A percentile compares a stretch with the other conserved stretches of the same genome.
phyloP scores from a whole-genome alignment of 2,329 filamentous ascomycete genomes.

The Sphaceloma murrayae region DNA sequence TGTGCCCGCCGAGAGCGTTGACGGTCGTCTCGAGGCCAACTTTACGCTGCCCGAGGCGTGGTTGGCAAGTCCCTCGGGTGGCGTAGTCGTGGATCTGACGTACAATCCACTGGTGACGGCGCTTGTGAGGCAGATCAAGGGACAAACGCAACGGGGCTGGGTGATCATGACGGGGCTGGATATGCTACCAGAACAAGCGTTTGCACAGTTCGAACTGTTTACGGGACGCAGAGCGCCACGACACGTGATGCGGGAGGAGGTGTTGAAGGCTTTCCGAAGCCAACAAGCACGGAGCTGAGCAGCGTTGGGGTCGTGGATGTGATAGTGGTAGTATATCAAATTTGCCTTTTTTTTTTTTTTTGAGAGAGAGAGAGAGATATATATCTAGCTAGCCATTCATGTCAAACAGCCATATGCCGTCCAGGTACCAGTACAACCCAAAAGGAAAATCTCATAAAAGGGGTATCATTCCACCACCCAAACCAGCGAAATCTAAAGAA shows the following conservation, averaged over 20 bases:
- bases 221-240: slow-evolving; percentile 64
- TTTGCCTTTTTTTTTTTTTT: no score
- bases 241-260: slow-evolving; percentile 59
- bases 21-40: slow-evolving; percentile 54
- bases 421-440: no score
- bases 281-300: background rate
- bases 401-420: no score
- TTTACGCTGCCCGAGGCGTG: slow-evolving; percentile 61
- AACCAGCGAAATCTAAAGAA: slow-evolving; percentile 6
- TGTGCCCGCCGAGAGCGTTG: slow-evolving; percentile 61
- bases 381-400: no score
- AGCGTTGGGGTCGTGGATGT: no score
- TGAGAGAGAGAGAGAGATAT: no score
- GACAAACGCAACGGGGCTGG: slow-evolving; percentile 54
- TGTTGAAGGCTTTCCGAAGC: slow-evolving; percentile 30
- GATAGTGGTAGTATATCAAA: no score
- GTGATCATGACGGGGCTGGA: slow-evolving; percentile 68
- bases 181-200: slow-evolving; percentile 66
- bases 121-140: slow-evolving; percentile 57
- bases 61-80: slow-evolving; percentile 63
- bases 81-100: slow-evolving; percentile 61
- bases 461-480: background rate
- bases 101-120: slow-evolving; percentile 67
- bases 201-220: slow-evolving; percentile 73
- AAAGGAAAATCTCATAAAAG: slow-evolving; percentile 12